Conservation (phyloP, 1,284 basidiomycete species). For the Cutaneotrichosporon mucoides region DNA sequence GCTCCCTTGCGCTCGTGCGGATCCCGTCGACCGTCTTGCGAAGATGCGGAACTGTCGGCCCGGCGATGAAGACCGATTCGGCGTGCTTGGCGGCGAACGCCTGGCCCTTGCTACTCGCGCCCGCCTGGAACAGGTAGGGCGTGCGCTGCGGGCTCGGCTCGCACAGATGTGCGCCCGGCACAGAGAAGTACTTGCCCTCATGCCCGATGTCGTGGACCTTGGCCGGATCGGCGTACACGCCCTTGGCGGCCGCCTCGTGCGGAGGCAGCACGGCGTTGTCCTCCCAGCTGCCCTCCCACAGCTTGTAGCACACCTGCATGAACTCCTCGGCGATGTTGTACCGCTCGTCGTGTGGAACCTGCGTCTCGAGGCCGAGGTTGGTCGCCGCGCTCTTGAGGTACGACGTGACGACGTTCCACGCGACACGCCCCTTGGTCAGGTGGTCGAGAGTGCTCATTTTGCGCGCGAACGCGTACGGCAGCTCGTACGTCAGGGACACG, state of each 20-base stretch:
- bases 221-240: conserved; percentile 34
- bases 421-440: conserved; percentile 46
- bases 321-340: conserved; percentile 26
- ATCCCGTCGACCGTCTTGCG: conserved; percentile 1
- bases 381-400: conserved; percentile 43
- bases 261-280: conserved; percentile 34
- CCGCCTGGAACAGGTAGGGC: conserved; percentile 46
- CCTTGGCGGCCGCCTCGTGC: conserved; percentile 22
- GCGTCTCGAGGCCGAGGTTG: conserved; percentile 29
- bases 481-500: conserved; percentile 27
- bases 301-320: conserved; percentile 41
- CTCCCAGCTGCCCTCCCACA: conserved; percentile 47
- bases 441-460: conserved; percentile 46
- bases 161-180: conserved; percentile 43
- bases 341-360: conserved; percentile 27
- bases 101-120: conserved; percentile 37
- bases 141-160: conserved; percentile 42
- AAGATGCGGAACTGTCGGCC: conserved; percentile 10
- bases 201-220: conserved; percentile 42
- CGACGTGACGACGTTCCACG: conserved; percentile 46
- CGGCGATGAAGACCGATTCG: conserved; percentile 43
- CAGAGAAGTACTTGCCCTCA: conserved; percentile 38
- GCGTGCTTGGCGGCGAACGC: conserved; percentile 44
- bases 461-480: conserved; percentile 43
- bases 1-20: conserved; percentile 23